Base-by-base conservation (phyloP, 2,329 filamentous ascomycete genomes). In the Macrophomina phaseolina region DNA sequence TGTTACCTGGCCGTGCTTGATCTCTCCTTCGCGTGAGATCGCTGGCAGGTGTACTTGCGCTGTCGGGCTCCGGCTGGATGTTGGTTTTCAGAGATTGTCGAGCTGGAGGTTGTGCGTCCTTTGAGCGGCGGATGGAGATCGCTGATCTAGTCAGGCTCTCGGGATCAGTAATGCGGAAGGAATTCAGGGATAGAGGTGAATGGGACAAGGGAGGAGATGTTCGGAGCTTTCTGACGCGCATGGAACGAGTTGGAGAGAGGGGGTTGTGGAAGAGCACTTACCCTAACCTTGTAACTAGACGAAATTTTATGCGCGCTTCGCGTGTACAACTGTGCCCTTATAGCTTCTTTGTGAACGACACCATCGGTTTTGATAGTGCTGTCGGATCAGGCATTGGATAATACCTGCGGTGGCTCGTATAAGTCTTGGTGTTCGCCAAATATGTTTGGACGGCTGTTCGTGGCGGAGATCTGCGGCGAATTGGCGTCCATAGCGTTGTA, bases 1-100 rank as follows among this genome's bases (percentile, higher is more conserved):
- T 49, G 58, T 62, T 62, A 45, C 58, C 16, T 49, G 16, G 8
- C 45, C 58, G 58, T 49, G 58, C 58, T 58, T 49, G 58, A 62
- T 16, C 58, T 32, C 32, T 32, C 32, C 18, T 12, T 28, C 36
- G 36, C 7, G 36, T 62, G 32, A 45, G 58, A n/a, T 62, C 58
- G 58, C 58, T 62, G 58, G 42, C 18, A 8, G 58, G 58, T 45
- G 58, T 62, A 62, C 58, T 48, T 49, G 58, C 58, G 58, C 45
- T 38, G 58, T 62, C 58, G 45, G 58, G 45, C 36, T 34, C 23
- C 42, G 56, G 56, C 56, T 61, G 45, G 58, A 30, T 4, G 30
- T 9, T 45, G 42, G 11, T 12, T 49, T n/a, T 49, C 58, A 23
- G 58, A 49, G 58, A 49, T 62, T 42, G 58, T 62, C 49, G 58